Base-by-base conservation (phyloP, 164 flowering plant species). In the Malania oleifera region DNA sequence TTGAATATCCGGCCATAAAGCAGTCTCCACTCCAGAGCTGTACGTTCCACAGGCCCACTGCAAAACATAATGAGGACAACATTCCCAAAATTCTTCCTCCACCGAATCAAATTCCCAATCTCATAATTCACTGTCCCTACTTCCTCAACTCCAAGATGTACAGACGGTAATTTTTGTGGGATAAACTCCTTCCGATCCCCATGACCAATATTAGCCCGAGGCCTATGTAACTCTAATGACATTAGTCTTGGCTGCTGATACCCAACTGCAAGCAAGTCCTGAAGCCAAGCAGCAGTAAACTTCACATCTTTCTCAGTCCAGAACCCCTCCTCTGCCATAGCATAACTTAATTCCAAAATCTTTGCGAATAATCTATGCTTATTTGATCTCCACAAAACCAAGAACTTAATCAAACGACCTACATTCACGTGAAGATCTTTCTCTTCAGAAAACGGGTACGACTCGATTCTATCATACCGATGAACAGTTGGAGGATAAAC, bases 351-450 rank as follows among this genome's bases (percentile, higher is more conserved):
- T 24, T 95, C 84, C 78, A 91, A 62, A 19, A 95, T 80, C 73
- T 82, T 95, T 63, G 91, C 97, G 64, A 85, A 86, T 64, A 95
- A 61, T 41, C 84, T 75, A 68, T 85, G 95, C 68, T 85, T 91
- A 26, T 57, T 59, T 13, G 96, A 88, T 63, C 87, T 75, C 99
- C 97, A 93, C 3, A 77, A 66, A 50, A 83, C 68, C 82, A 95
- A 82, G 63, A 91, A 95, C 52, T 91, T 80, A 23, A 81, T 75
- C 52, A 95, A 66, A 17, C 97, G 82, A 20, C 97, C 95, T 7
- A 91, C 99, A 65, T 90, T 91, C 10, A 95, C 88, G 38, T 95
- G 99, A 54, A 95, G 95, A 84, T 95, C 99, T 65, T 91, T 91
- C 81, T 95, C 99, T 56, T 90, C 97, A 0, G 99, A 80, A 74